Percentiles rank a stretch among this genome's conserved stretches.
Evolutionary conservation across 441 rosid species (phyloP).

Genomic region (Manihot esculenta): DNA sequence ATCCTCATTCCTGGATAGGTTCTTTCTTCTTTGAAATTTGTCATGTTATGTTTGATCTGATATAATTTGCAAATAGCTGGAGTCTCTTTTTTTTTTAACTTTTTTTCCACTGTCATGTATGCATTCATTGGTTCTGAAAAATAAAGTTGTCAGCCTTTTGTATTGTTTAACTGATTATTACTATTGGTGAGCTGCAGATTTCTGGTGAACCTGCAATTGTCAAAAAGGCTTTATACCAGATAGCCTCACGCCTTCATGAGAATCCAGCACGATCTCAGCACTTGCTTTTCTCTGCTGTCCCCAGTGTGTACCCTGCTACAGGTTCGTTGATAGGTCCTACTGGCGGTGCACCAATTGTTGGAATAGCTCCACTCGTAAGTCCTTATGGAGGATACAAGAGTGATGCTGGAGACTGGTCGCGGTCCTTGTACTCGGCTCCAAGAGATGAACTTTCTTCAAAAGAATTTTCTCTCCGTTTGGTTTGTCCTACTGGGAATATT

Average conservation of each 20-base stretch:
- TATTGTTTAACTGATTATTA: background rate
- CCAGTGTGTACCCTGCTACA: constrained; percentile 49
- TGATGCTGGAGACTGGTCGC: constrained; percentile 81
- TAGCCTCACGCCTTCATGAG: constrained; percentile 84
- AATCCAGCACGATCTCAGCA: constrained; percentile 92
- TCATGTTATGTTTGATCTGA: background rate
- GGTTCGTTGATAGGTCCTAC: constrained; percentile 55
- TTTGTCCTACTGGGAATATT: constrained; percentile 75
- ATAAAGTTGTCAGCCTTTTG: background rate
- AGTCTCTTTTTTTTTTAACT: background rate
- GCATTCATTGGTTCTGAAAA: background rate
- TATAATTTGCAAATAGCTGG: background rate
- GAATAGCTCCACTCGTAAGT: constrained; percentile 70
- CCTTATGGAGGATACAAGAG: constrained; percentile 82
- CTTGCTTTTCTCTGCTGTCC: constrained; percentile 59
- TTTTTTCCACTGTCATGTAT: background rate
- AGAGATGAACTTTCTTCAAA: constrained; percentile 70
- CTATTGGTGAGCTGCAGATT: constrained; percentile 43
- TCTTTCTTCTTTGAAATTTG: background rate
- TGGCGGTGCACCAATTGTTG: constrained; percentile 59
- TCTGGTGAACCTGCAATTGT: constrained; percentile 80
- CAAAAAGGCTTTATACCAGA: constrained; percentile 78
- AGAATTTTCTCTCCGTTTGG: constrained; percentile 78
- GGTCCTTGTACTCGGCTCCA: constrained; percentile 75
- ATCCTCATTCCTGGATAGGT: background rate